Evolutionary conservation across 495 filamentous ascomycete genomes (phyloP), one percentile per base, ranked within the genome.

Genomic region (Trichoderma gamsii): DNA sequence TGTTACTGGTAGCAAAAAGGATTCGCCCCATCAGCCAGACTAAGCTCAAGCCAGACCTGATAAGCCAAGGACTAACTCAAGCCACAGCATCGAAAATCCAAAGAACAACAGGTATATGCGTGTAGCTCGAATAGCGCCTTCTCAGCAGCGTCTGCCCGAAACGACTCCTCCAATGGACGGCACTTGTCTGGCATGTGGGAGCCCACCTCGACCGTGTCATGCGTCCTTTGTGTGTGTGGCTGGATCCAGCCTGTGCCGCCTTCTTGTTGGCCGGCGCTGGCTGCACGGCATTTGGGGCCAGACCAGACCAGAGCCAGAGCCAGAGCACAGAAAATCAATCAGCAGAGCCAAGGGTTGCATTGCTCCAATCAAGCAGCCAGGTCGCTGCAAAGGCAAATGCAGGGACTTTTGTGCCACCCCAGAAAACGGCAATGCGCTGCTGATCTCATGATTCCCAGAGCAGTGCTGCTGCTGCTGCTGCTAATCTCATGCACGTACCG

Each of bases 211-310:
- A 65, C 12, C 32, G 43, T 71, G 70, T 72, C 65, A 68, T 72
- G 68, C 69, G 70, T 70, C 63, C 46, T 68, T 70, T 64, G 72
- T 70, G 68, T 65, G 29, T 72, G 70, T 38, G 35, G 35, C 35
- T 38, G 35, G 35, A 38, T 38, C 35, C 35, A 38, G 35, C 35
- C 35, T 38, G 35, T 38, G 35, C 35, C 72, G 70, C 41, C 72
- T 72, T 72, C 65, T 66, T 32, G 68, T 67, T 69, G 70, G 71
- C 64, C 67, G 66, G 68, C 56, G 71, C 56, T 69, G 66, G 68
- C 56, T 61, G 56, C 56, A 15, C 56, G 12, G 23, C 11, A 32
- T 13, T 29, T 52, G 56, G 35, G 56, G 56, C 56, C 16, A 25
- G 8, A 61, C 56, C 35, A 38, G 35, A n/a, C n/a, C n/a, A n/a